Percentiles rank a stretch among this genome's conserved stretches.
Evolutionary conservation across 2,329 filamentous ascomycete species (phyloP).

Genomic region (Septoria petroselini): DNA sequence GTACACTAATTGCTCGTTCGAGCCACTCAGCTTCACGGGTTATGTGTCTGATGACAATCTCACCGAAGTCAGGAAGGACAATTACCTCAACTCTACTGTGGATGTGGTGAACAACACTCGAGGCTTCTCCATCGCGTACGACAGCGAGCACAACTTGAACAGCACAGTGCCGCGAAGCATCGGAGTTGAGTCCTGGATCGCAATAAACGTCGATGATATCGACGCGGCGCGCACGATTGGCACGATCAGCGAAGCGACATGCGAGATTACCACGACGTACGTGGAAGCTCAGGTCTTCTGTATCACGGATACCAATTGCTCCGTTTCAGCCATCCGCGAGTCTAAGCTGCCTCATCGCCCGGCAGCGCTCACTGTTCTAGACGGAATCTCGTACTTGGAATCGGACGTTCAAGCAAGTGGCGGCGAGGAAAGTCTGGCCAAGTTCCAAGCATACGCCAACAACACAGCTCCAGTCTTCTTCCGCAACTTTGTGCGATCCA

Average conservation of each 20-base stretch:
- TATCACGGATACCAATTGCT: background rate
- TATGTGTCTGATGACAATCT: background rate
- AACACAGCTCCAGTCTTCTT: no score
- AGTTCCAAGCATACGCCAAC: no score
- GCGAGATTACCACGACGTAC: conserved; percentile 9
- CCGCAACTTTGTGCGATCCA: no score
- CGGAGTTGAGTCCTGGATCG: conserved; percentile 4
- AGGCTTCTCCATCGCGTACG: conserved; percentile 6
- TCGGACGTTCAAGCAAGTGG: no score
- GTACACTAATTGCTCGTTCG: conserved; percentile 1
- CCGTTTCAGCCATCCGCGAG: conserved; percentile 1
- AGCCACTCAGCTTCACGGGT: background rate
- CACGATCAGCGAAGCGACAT: conserved; percentile 8
- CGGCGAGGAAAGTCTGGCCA: no score
- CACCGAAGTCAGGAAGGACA: background rate
- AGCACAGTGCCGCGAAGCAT: background rate
- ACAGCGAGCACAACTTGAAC: conserved; percentile 1
- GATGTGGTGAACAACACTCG: conserved; percentile 1
- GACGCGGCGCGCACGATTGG: background rate
- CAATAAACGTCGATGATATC: background rate
- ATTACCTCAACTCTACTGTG: conserved; percentile 2
- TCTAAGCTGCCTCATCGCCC: conserved; percentile 1
- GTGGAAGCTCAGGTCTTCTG: conserved; percentile 13
- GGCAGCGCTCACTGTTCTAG: background rate
- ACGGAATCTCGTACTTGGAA: background rate